These are phyloP conservation scores for Solanum rostratum DNA, from an alignment of 257 asterid genomes.

Conservation along the genomic window DNA sequence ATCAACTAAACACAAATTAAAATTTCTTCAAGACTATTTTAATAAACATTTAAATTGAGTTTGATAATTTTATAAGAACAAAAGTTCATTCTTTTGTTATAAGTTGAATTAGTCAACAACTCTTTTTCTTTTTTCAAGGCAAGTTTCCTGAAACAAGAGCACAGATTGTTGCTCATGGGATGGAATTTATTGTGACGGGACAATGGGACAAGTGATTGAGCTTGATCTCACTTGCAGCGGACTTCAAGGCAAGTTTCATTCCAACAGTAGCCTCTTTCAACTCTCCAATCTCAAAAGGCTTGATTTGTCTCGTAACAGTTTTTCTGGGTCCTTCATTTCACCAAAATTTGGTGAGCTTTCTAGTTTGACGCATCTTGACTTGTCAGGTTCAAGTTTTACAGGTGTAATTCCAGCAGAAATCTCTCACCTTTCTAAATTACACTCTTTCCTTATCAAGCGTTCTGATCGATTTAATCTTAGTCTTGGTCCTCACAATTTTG, in stretches of 20 bases:
- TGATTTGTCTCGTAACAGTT: conserved; percentile 8
- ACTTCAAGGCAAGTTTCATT: conserved; percentile 7
- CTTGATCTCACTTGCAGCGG: conserved; percentile 9
- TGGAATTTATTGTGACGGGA: conserved; percentile 4
- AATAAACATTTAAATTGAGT: no score
- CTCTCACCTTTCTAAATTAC: background rate
- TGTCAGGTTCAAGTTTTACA: conserved; percentile 8
- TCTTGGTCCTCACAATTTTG: background rate
- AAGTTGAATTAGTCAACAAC: no score
- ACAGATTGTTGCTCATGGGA: background rate
- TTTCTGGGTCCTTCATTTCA: background rate
- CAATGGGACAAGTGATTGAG: conserved; percentile 1
- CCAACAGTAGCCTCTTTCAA: conserved; percentile 3
- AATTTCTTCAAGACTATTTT: no score
- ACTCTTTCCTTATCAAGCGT: background rate
- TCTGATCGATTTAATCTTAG: background rate
- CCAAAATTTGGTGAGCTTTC: background rate
- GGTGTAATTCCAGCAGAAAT: conserved; percentile 9
- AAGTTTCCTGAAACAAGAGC: background rate
- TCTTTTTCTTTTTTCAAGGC: no score
- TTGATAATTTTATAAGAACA: no score
- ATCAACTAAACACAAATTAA: no score
- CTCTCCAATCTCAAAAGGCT: background rate
- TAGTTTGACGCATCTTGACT: conserved; percentile 3
- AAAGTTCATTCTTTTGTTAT: no score